Evolutionary conservation across 2,329 filamentous ascomycete genomes (phyloP), one percentile per base, ranked within the genome.

Genomic region (Aspergillus neoniger): DNA sequence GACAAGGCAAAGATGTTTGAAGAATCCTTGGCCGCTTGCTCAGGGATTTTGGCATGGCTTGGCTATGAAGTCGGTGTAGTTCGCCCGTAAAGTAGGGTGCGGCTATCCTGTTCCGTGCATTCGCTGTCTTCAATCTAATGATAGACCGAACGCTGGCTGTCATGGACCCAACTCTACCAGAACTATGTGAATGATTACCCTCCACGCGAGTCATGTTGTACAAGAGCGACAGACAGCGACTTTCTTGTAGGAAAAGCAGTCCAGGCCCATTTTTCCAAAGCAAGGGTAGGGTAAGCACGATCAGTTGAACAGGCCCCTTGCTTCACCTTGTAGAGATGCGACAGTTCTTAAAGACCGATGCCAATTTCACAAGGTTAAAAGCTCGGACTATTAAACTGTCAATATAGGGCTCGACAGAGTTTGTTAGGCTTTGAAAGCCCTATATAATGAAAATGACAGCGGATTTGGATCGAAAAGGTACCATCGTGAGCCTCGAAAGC

Each of bases 281-380:
- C 47, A 50, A 50, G 47, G 47, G 25, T 17, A 32, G 2, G 32
- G 30, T 17, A 15, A 50, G 47, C 23, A 30, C 23, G 47, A 32
- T 50, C 47, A 50, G 25, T 50, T 50, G 47, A 30, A 50, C 47
- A 8, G 15, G 10, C 47, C 47, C 47, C 47, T 50, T 50, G 47
- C 47, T 28, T 50, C 14, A 28, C 30, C 25, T 17, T 50, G 17
- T 25, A 50, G 47, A 28, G 25, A 44, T 44, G 10, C 25, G 10
- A n/a, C 23, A 50, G 9, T 7, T 30, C 25, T 50, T 50, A 50
- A 32, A 28, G 17, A n/a, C 47, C 30, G 47, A 28, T n/a, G n/a
- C 15, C 47, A 30, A 50, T 19, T 12, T 30, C 23, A 32, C 47
- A 30, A n/a, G n/a, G n/a, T 17, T 9, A 50, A 28, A 28, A 28